A percentile compares a stretch with the other conserved stretches of the same genome.
Evolutionary conservation across 192 early-diverging fungal genomes (phyloP).

Genomic region (Coemansia sp.): DNA sequence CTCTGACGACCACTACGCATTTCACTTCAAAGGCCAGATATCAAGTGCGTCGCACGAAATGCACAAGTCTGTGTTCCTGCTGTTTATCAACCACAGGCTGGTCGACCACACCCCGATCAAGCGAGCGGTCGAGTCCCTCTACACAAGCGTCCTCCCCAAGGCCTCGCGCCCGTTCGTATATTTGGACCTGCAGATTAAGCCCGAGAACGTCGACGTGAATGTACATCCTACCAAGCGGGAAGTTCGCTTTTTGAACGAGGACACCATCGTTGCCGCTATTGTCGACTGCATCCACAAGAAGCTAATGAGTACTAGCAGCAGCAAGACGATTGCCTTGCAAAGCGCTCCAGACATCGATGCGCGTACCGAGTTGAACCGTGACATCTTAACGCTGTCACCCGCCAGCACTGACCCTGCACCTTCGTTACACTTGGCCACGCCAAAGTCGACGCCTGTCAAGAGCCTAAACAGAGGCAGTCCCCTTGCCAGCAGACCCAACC

Average conservation of each 20-base stretch:
- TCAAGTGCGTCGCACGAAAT: conserved; percentile 87
- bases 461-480: neutral
- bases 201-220: conserved; percentile 93
- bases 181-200: conserved; percentile 80
- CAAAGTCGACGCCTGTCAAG: conserved; percentile 1
- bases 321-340: conserved; percentile 74
- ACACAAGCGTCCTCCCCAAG: conserved; percentile 77
- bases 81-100: conserved; percentile 86
- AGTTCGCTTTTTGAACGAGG: conserved; percentile 92
- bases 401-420: neutral
- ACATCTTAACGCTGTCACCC: conserved; percentile 1
- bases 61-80: conserved; percentile 78
- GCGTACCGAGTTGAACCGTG: neutral
- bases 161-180: conserved; percentile 87
- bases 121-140: conserved; percentile 78
- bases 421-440: neutral
- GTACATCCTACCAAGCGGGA: conserved; percentile 97
- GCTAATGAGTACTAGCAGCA: conserved; percentile 67
- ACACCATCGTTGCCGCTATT: conserved; percentile 69
- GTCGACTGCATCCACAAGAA: conserved; percentile 66
- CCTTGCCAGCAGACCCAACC: neutral
- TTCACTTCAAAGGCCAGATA: conserved; percentile 71
- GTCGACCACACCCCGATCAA: conserved; percentile 85
- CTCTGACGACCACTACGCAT: conserved; percentile 52
- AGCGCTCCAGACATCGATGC: conserved; percentile 10